Conservation (phyloP, 139 green algal genomes). For the Mychonastes homosphaera region DNA sequence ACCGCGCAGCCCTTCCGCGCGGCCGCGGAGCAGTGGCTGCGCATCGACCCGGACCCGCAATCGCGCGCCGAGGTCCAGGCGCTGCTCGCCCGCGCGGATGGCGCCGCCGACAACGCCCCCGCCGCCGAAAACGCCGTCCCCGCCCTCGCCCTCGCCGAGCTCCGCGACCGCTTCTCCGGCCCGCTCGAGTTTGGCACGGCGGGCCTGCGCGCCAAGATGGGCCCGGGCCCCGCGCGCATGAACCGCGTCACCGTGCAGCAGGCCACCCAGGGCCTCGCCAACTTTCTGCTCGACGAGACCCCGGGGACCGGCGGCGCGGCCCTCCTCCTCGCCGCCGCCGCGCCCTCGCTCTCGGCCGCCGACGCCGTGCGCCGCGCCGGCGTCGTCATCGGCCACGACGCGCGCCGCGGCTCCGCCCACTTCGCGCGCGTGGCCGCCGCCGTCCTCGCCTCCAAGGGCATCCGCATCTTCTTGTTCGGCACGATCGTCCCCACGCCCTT, state of each 20-base stretch:
- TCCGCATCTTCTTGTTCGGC: conserved; percentile 31
- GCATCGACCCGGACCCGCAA: conserved; percentile 10
- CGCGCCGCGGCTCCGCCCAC: conserved; percentile 30
- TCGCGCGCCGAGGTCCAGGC: conserved; percentile 16
- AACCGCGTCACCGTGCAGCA: conserved; percentile 62
- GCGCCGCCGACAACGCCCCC: too few species aligned
- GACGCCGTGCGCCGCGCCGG: too few species aligned
- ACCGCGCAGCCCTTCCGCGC: too few species aligned
- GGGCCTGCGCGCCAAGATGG: conserved; percentile 56
- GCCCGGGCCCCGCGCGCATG: conserved; percentile 59
- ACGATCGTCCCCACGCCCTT: conserved; percentile 53
- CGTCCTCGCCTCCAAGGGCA: conserved; percentile 31
- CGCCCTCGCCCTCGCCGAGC: too few species aligned
- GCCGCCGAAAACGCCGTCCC: too few species aligned
- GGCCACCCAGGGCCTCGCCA: conserved; percentile 57
- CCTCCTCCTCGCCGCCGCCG: too few species aligned
- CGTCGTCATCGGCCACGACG: conserved; percentile 47
- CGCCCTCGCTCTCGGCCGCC: too few species aligned
- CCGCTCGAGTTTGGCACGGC: conserved; percentile 62
- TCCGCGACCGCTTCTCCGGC: conserved; percentile 26
- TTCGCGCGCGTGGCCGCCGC: conserved; percentile 46
- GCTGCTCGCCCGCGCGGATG: conserved; percentile 7
- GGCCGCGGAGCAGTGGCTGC: conserved; percentile 22
- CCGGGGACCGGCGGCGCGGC: too few species aligned
- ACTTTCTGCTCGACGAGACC: conserved; percentile 30